Evolutionary conservation across 2,329 filamentous ascomycete species (phyloP), one percentile per base, ranked within the genome.

Genomic region (Coleophoma eucalyptorum): DNA sequence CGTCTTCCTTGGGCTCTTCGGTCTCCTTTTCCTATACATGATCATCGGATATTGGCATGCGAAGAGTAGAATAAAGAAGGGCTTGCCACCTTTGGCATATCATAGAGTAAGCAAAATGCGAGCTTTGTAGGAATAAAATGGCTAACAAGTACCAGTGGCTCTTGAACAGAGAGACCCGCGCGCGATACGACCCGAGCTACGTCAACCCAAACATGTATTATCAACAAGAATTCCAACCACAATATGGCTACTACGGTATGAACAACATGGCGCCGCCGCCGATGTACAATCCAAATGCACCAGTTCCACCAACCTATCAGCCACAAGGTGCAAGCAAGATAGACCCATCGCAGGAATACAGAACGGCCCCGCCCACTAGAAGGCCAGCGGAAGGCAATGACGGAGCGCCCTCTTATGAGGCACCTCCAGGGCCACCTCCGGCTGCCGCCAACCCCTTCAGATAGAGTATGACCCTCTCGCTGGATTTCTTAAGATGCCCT

Each of bases 1-100:
- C 43, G 70, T 93, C 53, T 81, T 92, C 62, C 78, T 80, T 53
- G 70, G 74, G 55, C 65, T 93, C 57, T 72, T 89, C 59, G 52
- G 77, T 50, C 50, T 83, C 53, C 69, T 89, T 61, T 65, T 81
- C 48, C 60, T 75, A 40, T 90, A 84, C 74, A 73, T 91, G 61
- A 58, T 89, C 49, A 74, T 81, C 52, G 87, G 87, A 54, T 87
- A 87, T 66, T 69, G 80, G 43, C 89, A 93, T 68, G 89, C 88
- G 43, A 81, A 81, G 65, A 70, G 71, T 43, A 77, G 89, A 43
- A 74, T 92, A 56, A 75, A 72, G 54, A 85, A 83, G 65, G 87
- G 87, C 1, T 72, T 83, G 35, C 72, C 75, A 16, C 85, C 88
- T 15, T 69, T 91, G 34, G 69, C 68, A 55, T 93, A 93, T 64